Conservation (phyloP, 2,329 filamentous ascomycete species). For the Fusarium tjaetaba region DNA sequence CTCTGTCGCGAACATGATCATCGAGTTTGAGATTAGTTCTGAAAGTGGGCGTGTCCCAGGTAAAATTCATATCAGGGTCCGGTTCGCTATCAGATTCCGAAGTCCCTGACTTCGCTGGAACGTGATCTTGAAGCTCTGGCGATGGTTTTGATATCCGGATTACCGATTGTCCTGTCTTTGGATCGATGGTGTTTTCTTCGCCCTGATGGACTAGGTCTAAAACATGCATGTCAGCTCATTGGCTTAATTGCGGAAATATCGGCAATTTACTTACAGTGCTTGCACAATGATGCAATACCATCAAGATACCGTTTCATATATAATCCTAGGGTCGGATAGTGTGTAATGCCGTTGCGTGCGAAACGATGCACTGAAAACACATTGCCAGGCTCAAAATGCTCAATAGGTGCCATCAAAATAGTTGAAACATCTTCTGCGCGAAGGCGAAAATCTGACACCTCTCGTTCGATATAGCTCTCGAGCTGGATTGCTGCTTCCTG, state of each 20-base stretch:
- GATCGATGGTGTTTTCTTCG: neutral
- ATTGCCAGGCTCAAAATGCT: neutral
- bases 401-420: neutral
- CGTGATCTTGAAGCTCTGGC: neutral
- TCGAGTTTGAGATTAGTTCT: neutral
- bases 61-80: neutral
- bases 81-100: neutral
- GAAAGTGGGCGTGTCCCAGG: neutral
- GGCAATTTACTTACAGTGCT: neutral
- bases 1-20: neutral
- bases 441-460: neutral
- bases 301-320: neutral
- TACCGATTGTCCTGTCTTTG: neutral
- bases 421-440: neutral
- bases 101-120: neutral
- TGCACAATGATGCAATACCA: neutral
- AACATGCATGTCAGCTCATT: neutral
- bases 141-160: neutral
- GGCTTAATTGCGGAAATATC: rapidly evolving
- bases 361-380: neutral
- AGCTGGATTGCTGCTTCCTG: neutral
- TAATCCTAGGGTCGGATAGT: neutral
- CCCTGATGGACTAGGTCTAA: neutral
- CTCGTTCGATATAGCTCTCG: neutral
- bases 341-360: neutral